Evolutionary conservation across 2,329 filamentous ascomycete species (phyloP).

Genomic region (Hysterium pulicare): DNA sequence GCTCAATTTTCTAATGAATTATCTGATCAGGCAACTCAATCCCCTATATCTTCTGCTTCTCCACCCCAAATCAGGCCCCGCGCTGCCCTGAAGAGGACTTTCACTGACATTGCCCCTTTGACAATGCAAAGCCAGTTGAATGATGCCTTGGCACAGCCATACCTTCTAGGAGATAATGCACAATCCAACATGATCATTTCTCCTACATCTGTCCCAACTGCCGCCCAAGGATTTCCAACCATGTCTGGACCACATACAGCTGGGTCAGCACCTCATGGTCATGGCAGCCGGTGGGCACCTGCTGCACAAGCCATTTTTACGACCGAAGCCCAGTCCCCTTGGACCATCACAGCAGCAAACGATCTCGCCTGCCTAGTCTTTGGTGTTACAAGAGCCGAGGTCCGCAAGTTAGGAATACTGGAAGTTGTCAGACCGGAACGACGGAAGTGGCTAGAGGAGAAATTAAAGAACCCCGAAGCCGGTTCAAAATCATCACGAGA

Average conservation of each 20-base stretch:
- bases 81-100: constrained; percentile 75
- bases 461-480: constrained; percentile 64
- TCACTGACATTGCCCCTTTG: constrained; percentile 75
- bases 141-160: constrained; percentile 82
- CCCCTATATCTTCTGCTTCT: constrained; percentile 13
- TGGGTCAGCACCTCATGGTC: constrained; percentile 63
- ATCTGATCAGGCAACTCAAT: constrained; percentile 21
- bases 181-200: constrained; percentile 44
- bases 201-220: constrained; percentile 44
- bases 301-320: constrained; percentile 96
- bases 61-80: constrained; percentile 39
- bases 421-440: constrained; percentile 91
- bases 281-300: constrained; percentile 85
- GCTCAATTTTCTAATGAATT: constrained; percentile 15
- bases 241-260: constrained; percentile 31
- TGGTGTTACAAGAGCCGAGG: constrained; percentile 94
- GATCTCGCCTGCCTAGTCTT: constrained; percentile 97
- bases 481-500: constrained; percentile 40
- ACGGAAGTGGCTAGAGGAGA: constrained; percentile 83
- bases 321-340: constrained; percentile 84
- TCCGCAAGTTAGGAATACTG: constrained; percentile 89
- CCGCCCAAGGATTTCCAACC: constrained; percentile 30
- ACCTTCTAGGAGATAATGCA: constrained; percentile 54
- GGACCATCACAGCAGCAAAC: constrained; percentile 95
- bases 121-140: constrained; percentile 78